Evolutionary conservation across 2,329 filamentous ascomycete species (phyloP), one percentile per base, ranked within the genome.

Genomic region (Xylariaceae sp.): DNA sequence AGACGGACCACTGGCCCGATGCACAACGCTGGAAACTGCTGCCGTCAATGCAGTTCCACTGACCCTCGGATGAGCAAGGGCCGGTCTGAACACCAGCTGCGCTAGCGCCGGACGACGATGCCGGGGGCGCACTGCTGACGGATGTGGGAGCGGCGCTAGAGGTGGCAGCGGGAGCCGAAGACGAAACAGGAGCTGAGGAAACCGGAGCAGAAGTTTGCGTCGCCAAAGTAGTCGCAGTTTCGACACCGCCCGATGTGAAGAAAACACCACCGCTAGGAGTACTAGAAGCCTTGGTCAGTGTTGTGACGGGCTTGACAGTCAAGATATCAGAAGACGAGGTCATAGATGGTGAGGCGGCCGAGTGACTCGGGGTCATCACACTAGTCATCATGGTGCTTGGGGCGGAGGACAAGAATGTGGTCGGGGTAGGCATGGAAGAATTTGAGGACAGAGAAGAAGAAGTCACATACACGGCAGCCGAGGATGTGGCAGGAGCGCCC

Each of bases 11-110:
- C 48, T 66, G 59, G 6, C 82, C 82, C 13, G 74, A 78, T n/a
- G 80, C 82, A 60, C 83, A 86, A 50, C 81, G 81, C 69, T 86
- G 82, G 74, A 83, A 86, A 45, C 75, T 72, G 19, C 66, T 69
- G 45, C 81, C 81, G 16, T 69, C 72, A 22, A 83, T 69, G 63
- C 83, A 86, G 68, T 81, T 79, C 80, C 80, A 86, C 14, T 67
- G 60, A 17, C 83, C 83, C 60, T 86, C 81, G 4, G 69, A 52
- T 33, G 63, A 67, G 70, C 83, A 86, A 49, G 60, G 61, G 39
- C 71, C 68, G 22, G 58, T 54, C 43, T 63, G 54, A 3, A 49
- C 22, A 31, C 62, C 62, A n/a, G 54, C 36, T 14, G 51, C 51
- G 22, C 56, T 56, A 7, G 22, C 22, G 16, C 60, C 64, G 12